Evolutionary conservation across 2,329 filamentous ascomycete genomes (phyloP).

Genomic region (Colletotrichum spinosum): DNA sequence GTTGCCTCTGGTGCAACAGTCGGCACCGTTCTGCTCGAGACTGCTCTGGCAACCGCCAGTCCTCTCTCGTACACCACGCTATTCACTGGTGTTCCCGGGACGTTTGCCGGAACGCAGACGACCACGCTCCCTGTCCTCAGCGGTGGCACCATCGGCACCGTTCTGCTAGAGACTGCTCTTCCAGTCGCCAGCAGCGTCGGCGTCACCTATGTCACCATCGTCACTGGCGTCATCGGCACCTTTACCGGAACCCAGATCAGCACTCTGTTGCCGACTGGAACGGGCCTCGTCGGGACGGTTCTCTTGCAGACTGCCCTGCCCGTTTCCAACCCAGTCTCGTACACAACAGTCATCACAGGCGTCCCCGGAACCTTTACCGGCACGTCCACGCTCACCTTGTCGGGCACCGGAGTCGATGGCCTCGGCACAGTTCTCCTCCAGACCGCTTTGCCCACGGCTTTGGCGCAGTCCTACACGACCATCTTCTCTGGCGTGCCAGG

Average conservation of each 20-base stretch:
- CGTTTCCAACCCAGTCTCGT: background rate
- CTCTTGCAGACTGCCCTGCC: constrained; percentile 17
- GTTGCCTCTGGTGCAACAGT: background rate
- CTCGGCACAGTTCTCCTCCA: constrained; percentile 17
- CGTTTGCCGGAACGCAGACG: constrained; percentile 5
- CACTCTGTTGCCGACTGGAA: background rate
- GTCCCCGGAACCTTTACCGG: constrained; percentile 17
- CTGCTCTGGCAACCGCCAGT: constrained; percentile 3
- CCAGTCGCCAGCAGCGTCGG: background rate
- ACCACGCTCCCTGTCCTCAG: background rate
- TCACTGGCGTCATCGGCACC: background rate
- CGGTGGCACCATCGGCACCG: constrained; percentile 2
- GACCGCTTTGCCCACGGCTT: constrained; percentile 6
- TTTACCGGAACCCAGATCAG: constrained; percentile 2
- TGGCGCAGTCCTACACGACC: constrained; percentile 3
- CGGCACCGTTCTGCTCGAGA: constrained; percentile 18
- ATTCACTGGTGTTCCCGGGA: constrained; percentile 8
- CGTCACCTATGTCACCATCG: constrained; percentile 1
- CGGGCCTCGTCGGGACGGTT: background rate
- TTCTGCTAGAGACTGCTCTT: constrained; percentile 9
- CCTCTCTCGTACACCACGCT: constrained; percentile 3
- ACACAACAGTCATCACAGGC: constrained; percentile 17
- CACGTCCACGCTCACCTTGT: constrained; percentile 13
- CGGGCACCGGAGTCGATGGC: background rate
- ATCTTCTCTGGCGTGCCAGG: background rate